Conservation (phyloP, 2,329 filamentous ascomycete species). For the Alternaria hordeiaustralica region DNA sequence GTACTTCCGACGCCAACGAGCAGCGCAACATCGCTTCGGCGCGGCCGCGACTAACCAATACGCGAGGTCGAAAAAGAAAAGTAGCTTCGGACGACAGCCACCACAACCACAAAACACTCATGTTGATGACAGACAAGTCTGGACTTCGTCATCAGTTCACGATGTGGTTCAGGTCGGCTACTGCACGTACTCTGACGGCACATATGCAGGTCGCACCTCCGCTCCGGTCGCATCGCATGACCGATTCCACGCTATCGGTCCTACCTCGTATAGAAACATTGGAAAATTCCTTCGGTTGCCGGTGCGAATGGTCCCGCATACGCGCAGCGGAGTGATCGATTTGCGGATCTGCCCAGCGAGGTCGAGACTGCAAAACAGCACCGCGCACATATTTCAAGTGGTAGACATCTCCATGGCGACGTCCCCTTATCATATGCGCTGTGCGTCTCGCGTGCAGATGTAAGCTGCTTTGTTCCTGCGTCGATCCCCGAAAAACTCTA, state of each 20-base stretch:
- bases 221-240: neutral
- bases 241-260: constrained; percentile 1
- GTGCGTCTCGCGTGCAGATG: neutral
- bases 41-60: neutral
- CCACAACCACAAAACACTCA: neutral
- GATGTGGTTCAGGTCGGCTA: neutral
- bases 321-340: neutral
- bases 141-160: neutral
- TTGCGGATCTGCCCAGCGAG: neutral
- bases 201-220: neutral
- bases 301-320: neutral
- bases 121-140: neutral
- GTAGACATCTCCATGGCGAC: neutral
- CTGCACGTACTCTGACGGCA: neutral
- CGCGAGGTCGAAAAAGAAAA: neutral
- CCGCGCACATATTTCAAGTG: neutral
- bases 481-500: neutral
- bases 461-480: neutral
- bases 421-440: neutral
- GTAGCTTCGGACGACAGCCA: neutral
- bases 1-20: neutral
- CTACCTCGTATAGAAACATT: constrained; percentile 4
- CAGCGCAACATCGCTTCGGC: neutral
- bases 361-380: neutral
- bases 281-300: neutral